A percentile compares a stretch with the other conserved stretches of the same genome.
Conservation (phyloP, 257 asterid genomes). For the Nicotiana sylvestris region DNA sequence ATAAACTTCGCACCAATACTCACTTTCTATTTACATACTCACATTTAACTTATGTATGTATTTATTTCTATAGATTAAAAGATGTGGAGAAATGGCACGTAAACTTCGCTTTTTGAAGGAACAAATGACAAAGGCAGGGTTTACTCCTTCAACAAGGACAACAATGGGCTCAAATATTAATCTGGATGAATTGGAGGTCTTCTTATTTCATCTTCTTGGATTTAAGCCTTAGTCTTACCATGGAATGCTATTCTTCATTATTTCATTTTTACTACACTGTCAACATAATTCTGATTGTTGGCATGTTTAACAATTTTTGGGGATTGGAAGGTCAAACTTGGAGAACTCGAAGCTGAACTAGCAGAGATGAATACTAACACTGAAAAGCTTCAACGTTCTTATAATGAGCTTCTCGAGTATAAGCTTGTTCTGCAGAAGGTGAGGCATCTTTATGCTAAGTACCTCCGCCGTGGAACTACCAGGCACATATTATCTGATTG, state of each 20-base stretch:
- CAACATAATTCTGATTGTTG: slow-evolving; percentile 7
- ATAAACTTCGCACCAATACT: background rate
- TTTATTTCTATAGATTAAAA: slow-evolving; percentile 38
- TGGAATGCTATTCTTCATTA: background rate
- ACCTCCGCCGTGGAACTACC: background rate
- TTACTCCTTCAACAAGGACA: slow-evolving; percentile 37
- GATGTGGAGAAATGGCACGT: slow-evolving; percentile 66
- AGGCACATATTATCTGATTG: background rate
- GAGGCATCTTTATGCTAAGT: slow-evolving; percentile 9
- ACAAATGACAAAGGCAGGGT: slow-evolving; percentile 49
- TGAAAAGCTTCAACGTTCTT: slow-evolving; percentile 48
- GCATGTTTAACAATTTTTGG: background rate
- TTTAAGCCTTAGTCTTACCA: background rate
- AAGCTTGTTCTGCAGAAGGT: slow-evolving; percentile 62
- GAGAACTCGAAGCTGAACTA: slow-evolving; percentile 59
- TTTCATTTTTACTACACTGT: background rate
- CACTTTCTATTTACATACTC: background rate
- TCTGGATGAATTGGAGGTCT: slow-evolving; percentile 60
- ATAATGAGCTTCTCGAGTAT: slow-evolving; percentile 60
- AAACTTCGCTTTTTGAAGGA: slow-evolving; percentile 48
- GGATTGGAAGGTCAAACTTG: slow-evolving; percentile 46
- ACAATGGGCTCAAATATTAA: slow-evolving; percentile 19
- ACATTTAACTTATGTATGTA: background rate
- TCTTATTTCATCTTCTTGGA: slow-evolving; percentile 9
- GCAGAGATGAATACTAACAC: slow-evolving; percentile 55